Evolutionary conservation across 140 eudicot genomes (phyloP).

Genomic region (Eryngium alpinum): DNA sequence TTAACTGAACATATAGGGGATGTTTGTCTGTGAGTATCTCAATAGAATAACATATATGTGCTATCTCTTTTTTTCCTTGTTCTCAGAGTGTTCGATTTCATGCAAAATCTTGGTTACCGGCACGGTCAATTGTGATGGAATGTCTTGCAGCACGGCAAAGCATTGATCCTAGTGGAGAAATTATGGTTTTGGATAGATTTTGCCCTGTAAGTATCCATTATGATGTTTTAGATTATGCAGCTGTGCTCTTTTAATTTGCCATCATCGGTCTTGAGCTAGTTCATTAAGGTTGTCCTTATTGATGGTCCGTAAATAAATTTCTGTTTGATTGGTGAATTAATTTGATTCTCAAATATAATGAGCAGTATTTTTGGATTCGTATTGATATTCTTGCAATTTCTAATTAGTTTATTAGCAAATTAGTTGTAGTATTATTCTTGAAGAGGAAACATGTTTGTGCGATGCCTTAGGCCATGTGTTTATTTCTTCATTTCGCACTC

Average conservation of each 20-base stretch:
- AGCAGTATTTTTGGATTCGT: neutral
- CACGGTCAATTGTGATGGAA: constrained; percentile 84
- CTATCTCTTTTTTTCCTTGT: neutral
- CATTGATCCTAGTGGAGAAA: constrained; percentile 87
- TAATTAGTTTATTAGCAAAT: neutral
- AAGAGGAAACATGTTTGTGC: neutral
- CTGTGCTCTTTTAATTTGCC: neutral
- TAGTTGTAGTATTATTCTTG: neutral
- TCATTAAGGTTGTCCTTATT: neutral
- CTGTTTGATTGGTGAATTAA: neutral
- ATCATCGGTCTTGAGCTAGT: neutral
- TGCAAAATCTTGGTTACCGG: constrained; percentile 93
- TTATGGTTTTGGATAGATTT: constrained; percentile 61
- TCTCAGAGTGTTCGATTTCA: constrained; percentile 60
- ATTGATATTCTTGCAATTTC: neutral
- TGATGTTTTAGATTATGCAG: neutral
- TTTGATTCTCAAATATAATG: neutral
- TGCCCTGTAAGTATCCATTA: constrained; percentile 70
- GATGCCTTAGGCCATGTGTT: no score
- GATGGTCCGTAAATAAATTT: neutral
- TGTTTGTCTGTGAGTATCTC: neutral
- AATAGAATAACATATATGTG: neutral
- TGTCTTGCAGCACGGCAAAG: constrained; percentile 60
- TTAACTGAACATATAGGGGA: neutral
- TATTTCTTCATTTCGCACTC: no score